Conservation (phyloP, 768 basidiomycete species). For the Collybia mongolica region DNA sequence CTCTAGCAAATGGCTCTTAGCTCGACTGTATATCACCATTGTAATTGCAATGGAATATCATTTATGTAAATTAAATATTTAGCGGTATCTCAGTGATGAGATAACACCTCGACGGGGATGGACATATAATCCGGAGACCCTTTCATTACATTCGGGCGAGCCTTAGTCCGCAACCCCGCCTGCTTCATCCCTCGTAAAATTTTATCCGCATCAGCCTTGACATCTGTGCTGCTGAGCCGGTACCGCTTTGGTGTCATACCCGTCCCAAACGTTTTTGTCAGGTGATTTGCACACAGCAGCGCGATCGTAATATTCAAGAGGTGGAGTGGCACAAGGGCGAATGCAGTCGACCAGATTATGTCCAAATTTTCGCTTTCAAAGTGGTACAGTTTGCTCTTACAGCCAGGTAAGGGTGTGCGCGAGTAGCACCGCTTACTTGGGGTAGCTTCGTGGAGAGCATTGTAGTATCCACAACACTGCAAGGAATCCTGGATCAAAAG, state of each 20-base stretch:
- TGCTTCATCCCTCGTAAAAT: slow-evolving; percentile 13
- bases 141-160: not conserved
- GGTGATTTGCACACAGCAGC: slow-evolving; percentile 69
- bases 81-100: no score
- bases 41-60: no score
- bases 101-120: no score
- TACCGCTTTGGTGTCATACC: slow-evolving; percentile 62
- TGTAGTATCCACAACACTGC: slow-evolving; percentile 67
- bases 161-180: not conserved
- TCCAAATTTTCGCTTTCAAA: slow-evolving; percentile 52
- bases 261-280: slow-evolving; percentile 60
- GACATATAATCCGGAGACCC: not conserved
- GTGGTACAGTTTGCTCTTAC: slow-evolving; percentile 55
- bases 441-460: slow-evolving; percentile 56
- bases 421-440: slow-evolving; percentile 60
- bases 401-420: slow-evolving; percentile 62
- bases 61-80: no score
- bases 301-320: slow-evolving; percentile 57
- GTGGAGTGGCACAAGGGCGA: slow-evolving; percentile 59
- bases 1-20: no score
- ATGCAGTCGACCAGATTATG: slow-evolving; percentile 48
- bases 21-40: no score
- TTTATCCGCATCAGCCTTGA: slow-evolving; percentile 37
- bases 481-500: slow-evolving; percentile 60
- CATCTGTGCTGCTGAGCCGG: slow-evolving; percentile 49